Base-by-base conservation (phyloP, 2,329 filamentous ascomycete genomes). In the Ampelomyces quisqualis region DNA sequence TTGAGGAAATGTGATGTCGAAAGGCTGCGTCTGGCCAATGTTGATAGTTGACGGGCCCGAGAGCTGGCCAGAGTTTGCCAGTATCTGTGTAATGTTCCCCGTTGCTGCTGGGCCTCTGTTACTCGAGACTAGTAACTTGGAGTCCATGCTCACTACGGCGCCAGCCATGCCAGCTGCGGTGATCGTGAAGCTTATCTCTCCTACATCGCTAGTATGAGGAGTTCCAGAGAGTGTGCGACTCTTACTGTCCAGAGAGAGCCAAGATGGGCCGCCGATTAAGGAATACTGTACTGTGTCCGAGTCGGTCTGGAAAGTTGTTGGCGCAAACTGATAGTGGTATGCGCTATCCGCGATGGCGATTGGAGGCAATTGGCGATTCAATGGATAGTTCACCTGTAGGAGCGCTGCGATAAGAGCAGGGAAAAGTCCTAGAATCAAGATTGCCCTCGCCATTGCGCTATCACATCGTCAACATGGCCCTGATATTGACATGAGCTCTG, bases 351-450 rank as follows among this genome's bases (percentile, higher is more conserved):
- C 74, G 51, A 86, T 79, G 14, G 88, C 89, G 38, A 90, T 84
- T 3, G 85, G 84, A 21, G 89, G 89, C 1, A 94, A 77, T 66
- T 95, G 90, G 2, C 87, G 83, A 68, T 93, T 94, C 66, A 95
- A 76, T 1, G 89, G 89, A 55, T 90, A 91, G 32, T 73, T 73
- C 37, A 71, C 58, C 30, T 65, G 63, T 13, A 70, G 68, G 17
- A 47, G 51, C 40, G 65, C 65, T n/a, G 45, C 38, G 26, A 41
- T 51, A 14, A 44, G 41, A 11, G 43, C 39, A 34, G 44, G 35
- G 22, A 62, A 43, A 15, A 59, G 23, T 22, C 52, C 35, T 17
- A 59, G 13, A 6, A 44, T 46, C 17, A 47, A 39, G 32, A 53
- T 21, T 34, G 45, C 45, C 55, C 54, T 51, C 46, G 38, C 38